These are phyloP conservation scores for Chaetomium strumarium DNA, from an alignment of 2,329 filamentous ascomycete species.

Conservation along the genomic window DNA sequence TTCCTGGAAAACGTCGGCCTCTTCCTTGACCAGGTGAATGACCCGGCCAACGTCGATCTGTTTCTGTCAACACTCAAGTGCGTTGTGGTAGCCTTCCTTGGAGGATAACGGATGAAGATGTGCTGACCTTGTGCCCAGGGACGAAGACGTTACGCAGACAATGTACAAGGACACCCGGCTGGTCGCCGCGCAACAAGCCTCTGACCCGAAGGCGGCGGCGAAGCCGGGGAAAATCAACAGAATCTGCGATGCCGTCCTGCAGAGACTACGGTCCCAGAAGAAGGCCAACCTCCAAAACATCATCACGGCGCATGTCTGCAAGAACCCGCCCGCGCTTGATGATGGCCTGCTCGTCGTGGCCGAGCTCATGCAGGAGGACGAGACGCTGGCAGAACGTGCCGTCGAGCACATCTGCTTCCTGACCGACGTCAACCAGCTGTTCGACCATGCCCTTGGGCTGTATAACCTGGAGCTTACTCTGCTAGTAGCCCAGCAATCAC, in stretches of 20 bases:
- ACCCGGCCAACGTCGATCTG: constrained; percentile 76
- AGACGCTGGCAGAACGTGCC: constrained; percentile 73
- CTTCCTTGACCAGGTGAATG: constrained; percentile 80
- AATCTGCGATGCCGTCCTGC: constrained; percentile 80
- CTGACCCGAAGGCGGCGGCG: neutral
- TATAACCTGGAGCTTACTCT: constrained; percentile 89
- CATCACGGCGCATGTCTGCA: constrained; percentile 92
- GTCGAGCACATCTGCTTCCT: constrained; percentile 98
- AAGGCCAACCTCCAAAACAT: constrained; percentile 75
- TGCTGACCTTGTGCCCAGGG: constrained; percentile 39
- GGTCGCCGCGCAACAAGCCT: constrained; percentile 1
- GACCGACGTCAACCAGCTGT: constrained; percentile 85
- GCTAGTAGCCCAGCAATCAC: constrained; percentile 88
- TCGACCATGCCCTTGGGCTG: constrained; percentile 81
- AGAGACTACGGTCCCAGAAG: constrained; percentile 56
- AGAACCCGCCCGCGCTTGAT: constrained; percentile 81
- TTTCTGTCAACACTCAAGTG: constrained; percentile 82
- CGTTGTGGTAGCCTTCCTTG: constrained; percentile 23
- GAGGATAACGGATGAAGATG: neutral
- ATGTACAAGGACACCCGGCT: constrained; percentile 86
- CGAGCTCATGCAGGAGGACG: constrained; percentile 61
- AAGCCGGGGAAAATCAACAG: constrained; percentile 66
- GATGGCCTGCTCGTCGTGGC: constrained; percentile 77
- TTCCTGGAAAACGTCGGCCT: constrained; percentile 70
- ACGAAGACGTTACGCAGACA: constrained; percentile 88